Evolutionary conservation across 129 eudicot genomes (phyloP), one percentile per base, ranked within the genome.

Genomic region (Chrysanthemum lavandulifolium): DNA sequence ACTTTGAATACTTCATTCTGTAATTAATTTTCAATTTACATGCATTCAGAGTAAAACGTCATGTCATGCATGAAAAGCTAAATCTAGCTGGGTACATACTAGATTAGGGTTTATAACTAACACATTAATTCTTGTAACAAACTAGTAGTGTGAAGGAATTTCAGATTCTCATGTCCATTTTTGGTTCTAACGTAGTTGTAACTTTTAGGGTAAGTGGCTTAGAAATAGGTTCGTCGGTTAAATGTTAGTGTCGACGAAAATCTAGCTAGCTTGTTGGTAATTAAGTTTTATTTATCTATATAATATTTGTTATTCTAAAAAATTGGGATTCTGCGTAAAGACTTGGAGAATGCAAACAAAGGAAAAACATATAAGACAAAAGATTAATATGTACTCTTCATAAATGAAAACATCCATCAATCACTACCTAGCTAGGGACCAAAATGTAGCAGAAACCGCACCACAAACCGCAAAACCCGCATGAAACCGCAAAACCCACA

Each of bases 61-160:
- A 29, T 5, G 10, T 40, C 47, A 69, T 78, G 61, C 77, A 71
- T 64, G 68, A 18, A 71, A 64, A 71, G 77, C 23, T 71, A 65
- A 70, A 53, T 25, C 67, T 71, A 15, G 19, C 36, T 45, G 68
- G 23, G 4, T 29, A 60, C 10, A 3, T 21, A 19, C 18, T 10
- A 12, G 40, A 10, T 7, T 62, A 74, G 55, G 59, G 55, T 54
- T 43, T 65, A 59, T 71, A 56, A 69, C 55, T n/a, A 54, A 15
- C 62, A 53, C 21, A 23, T 48, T 64, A 13, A 13, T 33, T 61
- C 58, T 15, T 40, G 47, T 40, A 40, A 6, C 47, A 40, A 40
- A 40, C 47, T 40, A 40, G 10, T 40, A 40, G 47, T 8, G 10
- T 40, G 47, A 40, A 40, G 47, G 10, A 7, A 40, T 40, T 40